Evolutionary conservation across 192 early-diverging fungal genomes (phyloP).

Genomic region (Linnemannia schmuckeri): DNA sequence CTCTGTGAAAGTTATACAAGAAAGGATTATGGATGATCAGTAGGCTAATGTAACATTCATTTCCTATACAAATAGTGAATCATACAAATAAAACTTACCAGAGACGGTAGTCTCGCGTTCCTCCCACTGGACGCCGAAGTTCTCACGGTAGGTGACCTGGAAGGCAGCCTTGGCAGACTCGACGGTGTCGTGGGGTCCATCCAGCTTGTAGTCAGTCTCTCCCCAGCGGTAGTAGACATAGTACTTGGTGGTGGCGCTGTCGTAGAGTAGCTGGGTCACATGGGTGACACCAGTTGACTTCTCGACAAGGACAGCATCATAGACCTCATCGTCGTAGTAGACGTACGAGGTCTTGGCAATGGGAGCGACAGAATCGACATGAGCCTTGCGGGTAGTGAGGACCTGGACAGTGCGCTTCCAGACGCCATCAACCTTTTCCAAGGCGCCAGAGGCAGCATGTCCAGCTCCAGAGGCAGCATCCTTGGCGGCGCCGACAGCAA

Average conservation of each 20-base stretch:
- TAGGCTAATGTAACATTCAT: background rate
- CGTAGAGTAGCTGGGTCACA: conserved; percentile 12
- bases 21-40: background rate
- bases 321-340: conserved; percentile 43
- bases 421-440: conserved; percentile 22
- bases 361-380: conserved; percentile 28
- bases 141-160: conserved; percentile 25
- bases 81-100: conserved; percentile 18
- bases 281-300: conserved; percentile 35
- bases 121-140: conserved; percentile 32
- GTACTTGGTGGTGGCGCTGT: conserved; percentile 1
- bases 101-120: conserved; percentile 6
- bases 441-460: conserved; percentile 1
- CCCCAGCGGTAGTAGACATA: conserved; percentile 35
- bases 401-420: conserved; percentile 44
- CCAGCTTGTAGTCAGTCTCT: conserved; percentile 31
- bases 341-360: conserved; percentile 34
- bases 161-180: conserved; percentile 29
- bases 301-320: conserved; percentile 31
- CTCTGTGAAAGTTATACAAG: background rate
- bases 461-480: conserved; percentile 12
- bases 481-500: background rate
- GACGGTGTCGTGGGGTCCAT: conserved; percentile 27
- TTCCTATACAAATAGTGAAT: background rate
- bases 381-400: conserved; percentile 38